Conservation (phyloP, 805 yeast species). For the Wickerhamomyces silvicola region DNA sequence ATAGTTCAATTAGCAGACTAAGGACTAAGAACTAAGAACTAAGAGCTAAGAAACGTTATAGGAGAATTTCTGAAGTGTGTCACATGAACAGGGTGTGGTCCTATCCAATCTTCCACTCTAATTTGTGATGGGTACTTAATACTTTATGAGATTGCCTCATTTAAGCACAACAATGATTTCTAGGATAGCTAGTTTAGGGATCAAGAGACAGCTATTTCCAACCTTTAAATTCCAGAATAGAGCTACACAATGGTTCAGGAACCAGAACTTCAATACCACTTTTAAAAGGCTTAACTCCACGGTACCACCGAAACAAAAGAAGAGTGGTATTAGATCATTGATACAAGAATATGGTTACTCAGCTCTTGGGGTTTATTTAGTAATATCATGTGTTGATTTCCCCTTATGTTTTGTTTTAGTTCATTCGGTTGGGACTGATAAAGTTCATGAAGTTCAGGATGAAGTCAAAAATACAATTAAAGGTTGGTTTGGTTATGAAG, state of each 20-base stretch:
- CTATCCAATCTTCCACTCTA: too few relatives aligned
- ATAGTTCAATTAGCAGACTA: too few relatives aligned
- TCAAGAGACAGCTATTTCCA: too few relatives aligned
- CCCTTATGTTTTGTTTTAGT: conserved; percentile 81
- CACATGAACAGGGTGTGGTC: too few relatives aligned
- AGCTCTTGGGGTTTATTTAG: conserved; percentile 80
- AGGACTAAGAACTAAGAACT: too few relatives aligned
- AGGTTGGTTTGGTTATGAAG: conserved; percentile 53
- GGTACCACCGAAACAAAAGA: conserved; percentile 7
- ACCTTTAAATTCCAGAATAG: too few relatives aligned
- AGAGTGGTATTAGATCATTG: conserved; percentile 45
- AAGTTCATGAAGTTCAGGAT: conserved; percentile 62
- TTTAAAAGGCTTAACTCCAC: conserved; percentile 1
- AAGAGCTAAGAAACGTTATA: too few relatives aligned
- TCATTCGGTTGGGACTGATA: conserved; percentile 82
- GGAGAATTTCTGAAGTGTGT: too few relatives aligned
- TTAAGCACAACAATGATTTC: too few relatives aligned
- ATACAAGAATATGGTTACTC: conserved; percentile 86
- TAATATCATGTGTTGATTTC: conserved; percentile 65
- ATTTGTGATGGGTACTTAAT: too few relatives aligned
- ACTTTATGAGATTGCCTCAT: too few relatives aligned
- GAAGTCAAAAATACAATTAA: conserved; percentile 39
- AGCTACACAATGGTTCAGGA: background rate
- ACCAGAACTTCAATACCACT: background rate
- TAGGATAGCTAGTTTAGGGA: too few relatives aligned